Conservation (phyloP, 495 filamentous ascomycete species). For the Trichoderma orchidacearum region DNA sequence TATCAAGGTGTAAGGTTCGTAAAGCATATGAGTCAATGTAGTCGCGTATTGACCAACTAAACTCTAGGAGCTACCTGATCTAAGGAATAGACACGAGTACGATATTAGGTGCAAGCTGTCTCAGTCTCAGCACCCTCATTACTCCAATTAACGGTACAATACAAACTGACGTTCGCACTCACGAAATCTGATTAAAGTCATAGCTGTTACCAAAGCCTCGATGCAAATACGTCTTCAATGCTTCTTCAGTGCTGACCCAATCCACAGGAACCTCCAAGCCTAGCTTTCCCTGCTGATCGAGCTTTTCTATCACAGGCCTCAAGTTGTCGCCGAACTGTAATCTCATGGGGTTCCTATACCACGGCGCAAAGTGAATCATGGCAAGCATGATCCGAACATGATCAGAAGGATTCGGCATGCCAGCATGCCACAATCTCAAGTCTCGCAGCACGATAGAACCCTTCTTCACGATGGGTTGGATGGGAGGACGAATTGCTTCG, state of each 20-base stretch:
- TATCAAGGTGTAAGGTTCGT: too few species aligned
- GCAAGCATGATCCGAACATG: conserved; percentile 42
- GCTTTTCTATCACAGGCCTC: conserved; percentile 17
- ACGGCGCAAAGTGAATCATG: conserved; percentile 35
- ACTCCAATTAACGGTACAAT: too few species aligned
- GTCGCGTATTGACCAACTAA: too few species aligned
- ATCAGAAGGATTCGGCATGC: conserved; percentile 39
- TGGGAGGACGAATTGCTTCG: conserved; percentile 14
- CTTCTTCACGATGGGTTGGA: conserved; percentile 24
- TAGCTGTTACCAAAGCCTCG: conserved; percentile 35
- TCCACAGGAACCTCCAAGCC: conserved; percentile 30
- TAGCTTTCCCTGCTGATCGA: conserved; percentile 11
- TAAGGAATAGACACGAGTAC: too few species aligned
- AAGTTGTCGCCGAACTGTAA: conserved; percentile 34
- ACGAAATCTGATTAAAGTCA: conserved; percentile 26
- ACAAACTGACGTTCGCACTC: neutral
- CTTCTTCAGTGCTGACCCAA: conserved; percentile 21
- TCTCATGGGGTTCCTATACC: conserved; percentile 37
- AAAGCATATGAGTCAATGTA: too few species aligned
- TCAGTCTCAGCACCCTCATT: too few species aligned
- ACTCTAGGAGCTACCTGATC: too few species aligned
- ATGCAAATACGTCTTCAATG: conserved; percentile 23
- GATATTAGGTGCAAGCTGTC: too few species aligned
- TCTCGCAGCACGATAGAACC: conserved; percentile 36
- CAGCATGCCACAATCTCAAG: conserved; percentile 36